Evolutionary conservation across 2,329 filamentous ascomycete species (phyloP).

Genomic region (Lizonia empirigonia): DNA sequence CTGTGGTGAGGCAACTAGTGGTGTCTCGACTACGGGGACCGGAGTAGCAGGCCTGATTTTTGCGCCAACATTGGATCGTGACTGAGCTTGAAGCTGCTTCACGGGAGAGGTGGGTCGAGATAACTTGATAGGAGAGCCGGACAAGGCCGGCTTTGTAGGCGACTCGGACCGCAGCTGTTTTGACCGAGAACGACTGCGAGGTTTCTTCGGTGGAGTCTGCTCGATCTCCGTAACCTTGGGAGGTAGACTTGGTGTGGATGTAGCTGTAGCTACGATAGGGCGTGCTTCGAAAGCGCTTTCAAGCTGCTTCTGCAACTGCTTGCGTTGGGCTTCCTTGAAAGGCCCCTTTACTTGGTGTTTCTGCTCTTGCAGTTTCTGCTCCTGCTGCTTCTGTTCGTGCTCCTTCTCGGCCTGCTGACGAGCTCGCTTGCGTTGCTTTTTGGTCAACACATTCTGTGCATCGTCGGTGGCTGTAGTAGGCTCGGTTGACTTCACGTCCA

Average conservation of each 20-base stretch:
- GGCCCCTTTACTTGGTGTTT: constrained; percentile 16
- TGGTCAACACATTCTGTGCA: constrained; percentile 20
- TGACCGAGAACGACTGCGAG: constrained; percentile 10
- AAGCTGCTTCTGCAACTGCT: constrained; percentile 14
- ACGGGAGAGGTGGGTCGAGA: constrained; percentile 7
- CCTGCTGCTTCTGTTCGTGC: constrained; percentile 16
- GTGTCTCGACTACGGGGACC: background rate
- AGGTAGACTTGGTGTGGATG: background rate
- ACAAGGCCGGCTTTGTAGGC: background rate
- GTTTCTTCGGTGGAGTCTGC: constrained; percentile 11
- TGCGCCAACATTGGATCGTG: constrained; percentile 37
- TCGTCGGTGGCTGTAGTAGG: constrained; percentile 5
- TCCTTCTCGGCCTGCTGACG: constrained; percentile 35
- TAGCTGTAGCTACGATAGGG: background rate
- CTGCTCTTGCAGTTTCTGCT: constrained; percentile 15
- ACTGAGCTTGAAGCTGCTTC: constrained; percentile 17
- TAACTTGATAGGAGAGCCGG: background rate
- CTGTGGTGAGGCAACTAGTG: background rate
- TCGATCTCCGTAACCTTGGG: background rate
- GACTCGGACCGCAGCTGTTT: constrained; percentile 3
- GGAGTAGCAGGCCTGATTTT: constrained; percentile 34
- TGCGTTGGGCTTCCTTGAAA: constrained; percentile 16
- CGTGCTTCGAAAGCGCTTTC: constrained; percentile 6
- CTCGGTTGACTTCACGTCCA: background rate
- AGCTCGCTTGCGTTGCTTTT: constrained; percentile 36